phyloP scores from a whole-genome alignment of 2,329 filamentous ascomycete genomes.

The Macroventuria anomochaeta region DNA sequence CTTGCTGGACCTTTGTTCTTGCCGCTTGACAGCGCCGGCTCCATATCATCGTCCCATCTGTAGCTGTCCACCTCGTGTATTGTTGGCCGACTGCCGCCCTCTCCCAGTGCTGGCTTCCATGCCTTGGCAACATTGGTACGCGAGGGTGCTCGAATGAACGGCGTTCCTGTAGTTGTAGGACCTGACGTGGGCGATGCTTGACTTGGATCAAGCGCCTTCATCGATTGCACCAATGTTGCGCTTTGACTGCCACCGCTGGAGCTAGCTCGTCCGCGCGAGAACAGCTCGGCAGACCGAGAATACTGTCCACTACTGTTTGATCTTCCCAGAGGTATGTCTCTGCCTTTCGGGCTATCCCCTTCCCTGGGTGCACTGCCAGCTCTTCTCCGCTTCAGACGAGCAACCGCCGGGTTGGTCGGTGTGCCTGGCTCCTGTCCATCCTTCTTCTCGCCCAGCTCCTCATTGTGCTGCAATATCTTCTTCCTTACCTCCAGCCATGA shows the following conservation, averaged over 20 bases:
- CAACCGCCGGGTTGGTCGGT: constrained; percentile 42
- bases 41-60: constrained; percentile 55
- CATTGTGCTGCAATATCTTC: constrained; percentile 55
- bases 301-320: constrained; percentile 34
- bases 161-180: constrained; percentile 55
- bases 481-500: constrained; percentile 72
- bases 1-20: constrained; percentile 40
- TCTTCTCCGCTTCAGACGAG: constrained; percentile 44
- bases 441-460: constrained; percentile 48
- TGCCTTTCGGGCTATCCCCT: constrained; percentile 28
- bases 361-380: constrained; percentile 37
- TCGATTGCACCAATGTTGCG: constrained; percentile 31
- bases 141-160: constrained; percentile 59
- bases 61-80: constrained; percentile 55
- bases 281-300: constrained; percentile 39
- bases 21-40: constrained; percentile 36
- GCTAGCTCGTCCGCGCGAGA: constrained; percentile 29
- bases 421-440: constrained; percentile 25
- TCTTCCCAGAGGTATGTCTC: constrained; percentile 37
- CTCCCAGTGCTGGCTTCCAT: constrained; percentile 31
- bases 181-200: constrained; percentile 38
- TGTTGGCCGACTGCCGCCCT: constrained; percentile 43
- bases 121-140: constrained; percentile 44
- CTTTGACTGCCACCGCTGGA: constrained; percentile 35
- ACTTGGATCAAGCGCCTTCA: constrained; percentile 39